These are phyloP conservation scores for Malassezia sympodialis DNA, from an alignment of 1,284 basidiomycete genomes.

Conservation along the genomic window DNA sequence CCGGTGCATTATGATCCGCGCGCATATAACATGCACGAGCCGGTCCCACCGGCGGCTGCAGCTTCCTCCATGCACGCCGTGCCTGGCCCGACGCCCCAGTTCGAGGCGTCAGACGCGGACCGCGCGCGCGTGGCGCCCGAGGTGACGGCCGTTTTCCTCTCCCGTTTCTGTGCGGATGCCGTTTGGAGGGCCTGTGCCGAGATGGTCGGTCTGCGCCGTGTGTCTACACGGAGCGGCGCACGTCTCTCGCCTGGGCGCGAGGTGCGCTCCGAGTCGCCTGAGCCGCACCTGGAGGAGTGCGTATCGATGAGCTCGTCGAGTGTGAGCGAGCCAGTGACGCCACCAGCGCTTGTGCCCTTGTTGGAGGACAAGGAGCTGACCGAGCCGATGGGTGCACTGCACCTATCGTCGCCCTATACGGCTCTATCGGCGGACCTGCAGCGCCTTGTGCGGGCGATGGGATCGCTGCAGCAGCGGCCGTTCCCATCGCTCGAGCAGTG, in stretches of 20 bases:
- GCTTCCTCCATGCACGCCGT: background rate
- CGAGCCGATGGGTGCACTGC: constrained; percentile 18
- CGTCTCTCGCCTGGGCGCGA: constrained; percentile 3
- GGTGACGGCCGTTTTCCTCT: constrained; percentile 34
- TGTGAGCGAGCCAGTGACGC: constrained; percentile 34
- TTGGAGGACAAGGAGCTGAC: constrained; percentile 18
- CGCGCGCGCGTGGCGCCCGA: constrained; percentile 15
- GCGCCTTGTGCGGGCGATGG: constrained; percentile 14
- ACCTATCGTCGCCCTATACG: constrained; percentile 15
- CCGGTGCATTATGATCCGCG: background rate
- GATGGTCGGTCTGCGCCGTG: constrained; percentile 25
- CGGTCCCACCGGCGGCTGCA: background rate
- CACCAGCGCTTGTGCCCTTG: constrained; percentile 24
- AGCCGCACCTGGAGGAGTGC: background rate
- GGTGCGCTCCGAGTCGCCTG: background rate
- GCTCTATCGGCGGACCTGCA: constrained; percentile 11
- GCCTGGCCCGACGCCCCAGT: background rate
- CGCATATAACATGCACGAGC: background rate
- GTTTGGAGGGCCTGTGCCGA: constrained; percentile 36
- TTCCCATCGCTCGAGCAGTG: constrained; percentile 10
- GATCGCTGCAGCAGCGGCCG: background rate
- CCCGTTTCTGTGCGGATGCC: constrained; percentile 39
- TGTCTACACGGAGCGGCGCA: constrained; percentile 2
- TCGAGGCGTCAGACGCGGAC: background rate
- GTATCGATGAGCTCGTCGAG: constrained; percentile 24